phyloP scores from a whole-genome alignment of 208 protist species.

The Lotmaria passim region DNA sequence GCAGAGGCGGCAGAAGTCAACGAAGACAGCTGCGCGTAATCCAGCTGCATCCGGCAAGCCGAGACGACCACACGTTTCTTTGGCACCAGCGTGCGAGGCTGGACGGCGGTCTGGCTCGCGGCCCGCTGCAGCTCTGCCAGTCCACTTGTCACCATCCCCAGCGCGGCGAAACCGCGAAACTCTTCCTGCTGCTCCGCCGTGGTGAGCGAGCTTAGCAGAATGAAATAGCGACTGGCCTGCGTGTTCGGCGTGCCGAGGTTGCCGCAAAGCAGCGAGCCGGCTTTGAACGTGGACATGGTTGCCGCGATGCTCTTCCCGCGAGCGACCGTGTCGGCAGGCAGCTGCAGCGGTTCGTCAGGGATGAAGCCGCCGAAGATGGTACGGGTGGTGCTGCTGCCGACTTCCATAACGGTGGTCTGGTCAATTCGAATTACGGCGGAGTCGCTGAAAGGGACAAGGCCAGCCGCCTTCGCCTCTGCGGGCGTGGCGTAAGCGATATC shows the following conservation, averaged over 20 bases:
- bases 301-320: conserved; percentile 30
- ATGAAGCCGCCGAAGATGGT: conserved; percentile 83
- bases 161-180: conserved; percentile 49
- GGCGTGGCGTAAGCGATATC: conserved; percentile 28
- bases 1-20: background rate
- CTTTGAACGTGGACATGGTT: conserved; percentile 50
- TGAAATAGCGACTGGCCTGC: conserved; percentile 81
- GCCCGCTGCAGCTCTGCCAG: conserved; percentile 53
- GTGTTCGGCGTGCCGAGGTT: conserved; percentile 74
- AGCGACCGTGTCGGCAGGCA: conserved; percentile 18
- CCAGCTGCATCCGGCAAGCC: conserved; percentile 45
- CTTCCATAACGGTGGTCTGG: conserved; percentile 61
- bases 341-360: conserved; percentile 52
- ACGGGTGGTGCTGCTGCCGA: conserved; percentile 84
- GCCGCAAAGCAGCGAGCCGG: conserved; percentile 66
- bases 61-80: conserved; percentile 52
- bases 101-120: conserved; percentile 40
- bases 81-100: conserved; percentile 69
- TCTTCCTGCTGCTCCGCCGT: conserved; percentile 35
- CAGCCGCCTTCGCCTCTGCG: conserved; percentile 35
- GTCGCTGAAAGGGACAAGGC: conserved; percentile 59
- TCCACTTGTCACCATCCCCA: conserved; percentile 64
- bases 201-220: conserved; percentile 55
- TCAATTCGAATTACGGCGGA: conserved; percentile 73
- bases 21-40: conserved; percentile 29